Evolutionary conservation across 2,329 filamentous ascomycete genomes (phyloP), one percentile per base, ranked within the genome.

Genomic region (Stagonosporopsis tanaceti): DNA sequence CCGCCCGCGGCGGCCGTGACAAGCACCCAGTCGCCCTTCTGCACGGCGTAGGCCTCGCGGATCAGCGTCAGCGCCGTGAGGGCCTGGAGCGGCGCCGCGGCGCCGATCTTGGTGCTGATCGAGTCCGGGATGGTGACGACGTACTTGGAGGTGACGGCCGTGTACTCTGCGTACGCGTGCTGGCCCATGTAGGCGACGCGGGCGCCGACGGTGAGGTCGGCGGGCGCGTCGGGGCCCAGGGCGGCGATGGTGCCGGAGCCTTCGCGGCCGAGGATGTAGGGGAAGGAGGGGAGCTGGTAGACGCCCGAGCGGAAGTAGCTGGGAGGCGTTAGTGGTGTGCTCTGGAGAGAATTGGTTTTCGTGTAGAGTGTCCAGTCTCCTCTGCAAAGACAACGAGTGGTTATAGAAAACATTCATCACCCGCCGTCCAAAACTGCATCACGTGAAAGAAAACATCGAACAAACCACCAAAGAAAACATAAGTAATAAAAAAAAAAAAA

Each of bases 1-100:
- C 93, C 93, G 15, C 93, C 93, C 0, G 92, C 92, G 0, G 93
- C 93, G 0, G 93, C 93, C 67, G 95, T 92, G 15, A 97, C 87
- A 2, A 97, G 85, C 0, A 92, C 83, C 87, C 90, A 95, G 65
- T 96, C 91, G 1, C 89, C 91, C 63, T 86, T 82, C 73, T 92
- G 81, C 6, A 94, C 91, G 0, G 81, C 70, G 63, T 89, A 82
- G 4, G 90, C 86, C 74, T 96, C 92, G 54, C 89, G 86, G 57
- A 92, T 85, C 28, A 97, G 82, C 0, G 91, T 91, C 66, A 95
- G 81, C 0, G 92, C 92, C 2, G 93, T 97, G 35, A 97, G 80
- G 1, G 91, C 93, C 74, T 96, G 93, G 9, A 96, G 80, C n/a
- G 92, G 78, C 0, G 85, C 81, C 0, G 91, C 91, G 34, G 89